Evolutionary conservation across 257 asterid genomes (phyloP).

Genomic region (Forsythia viridissima): DNA sequence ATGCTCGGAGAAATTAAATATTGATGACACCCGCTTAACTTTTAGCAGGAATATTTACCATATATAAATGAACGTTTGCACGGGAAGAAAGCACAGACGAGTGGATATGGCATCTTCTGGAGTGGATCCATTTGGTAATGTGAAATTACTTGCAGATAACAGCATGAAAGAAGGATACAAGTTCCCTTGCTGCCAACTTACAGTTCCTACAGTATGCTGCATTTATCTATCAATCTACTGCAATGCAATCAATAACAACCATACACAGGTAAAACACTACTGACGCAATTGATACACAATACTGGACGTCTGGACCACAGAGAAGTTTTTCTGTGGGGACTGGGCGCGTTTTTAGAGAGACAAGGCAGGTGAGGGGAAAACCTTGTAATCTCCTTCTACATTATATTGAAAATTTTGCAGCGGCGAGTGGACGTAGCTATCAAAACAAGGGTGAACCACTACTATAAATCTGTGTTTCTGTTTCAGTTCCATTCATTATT

Average conservation of each 20-base stretch:
- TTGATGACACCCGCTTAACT: neutral
- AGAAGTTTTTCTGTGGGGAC: neutral
- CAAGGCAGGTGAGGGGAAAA: neutral
- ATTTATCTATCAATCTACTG: constrained; percentile 36
- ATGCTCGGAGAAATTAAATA: neutral
- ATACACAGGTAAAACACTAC: constrained; percentile 1
- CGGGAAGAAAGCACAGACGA: constrained; percentile 88
- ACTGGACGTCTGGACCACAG: neutral
- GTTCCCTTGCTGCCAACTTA: constrained; percentile 99
- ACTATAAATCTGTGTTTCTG: neutral
- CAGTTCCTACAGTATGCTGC: constrained; percentile 96
- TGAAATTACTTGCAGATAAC: constrained; percentile 63
- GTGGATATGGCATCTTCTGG: constrained; percentile 49
- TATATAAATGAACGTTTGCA: constrained; percentile 70
- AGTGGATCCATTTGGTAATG: constrained; percentile 29
- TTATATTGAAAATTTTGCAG: neutral
- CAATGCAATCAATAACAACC: constrained; percentile 1
- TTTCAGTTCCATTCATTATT: neutral
- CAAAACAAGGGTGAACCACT: neutral
- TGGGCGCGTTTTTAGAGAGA: neutral
- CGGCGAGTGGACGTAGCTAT: neutral
- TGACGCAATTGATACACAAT: neutral
- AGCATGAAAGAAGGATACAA: constrained; percentile 93
- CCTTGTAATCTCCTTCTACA: neutral
- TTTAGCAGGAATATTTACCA: constrained; percentile 47